Evolutionary conservation across 306 rosid species (phyloP), one percentile per base, ranked within the genome.

Genomic region (Malus asiatica): DNA sequence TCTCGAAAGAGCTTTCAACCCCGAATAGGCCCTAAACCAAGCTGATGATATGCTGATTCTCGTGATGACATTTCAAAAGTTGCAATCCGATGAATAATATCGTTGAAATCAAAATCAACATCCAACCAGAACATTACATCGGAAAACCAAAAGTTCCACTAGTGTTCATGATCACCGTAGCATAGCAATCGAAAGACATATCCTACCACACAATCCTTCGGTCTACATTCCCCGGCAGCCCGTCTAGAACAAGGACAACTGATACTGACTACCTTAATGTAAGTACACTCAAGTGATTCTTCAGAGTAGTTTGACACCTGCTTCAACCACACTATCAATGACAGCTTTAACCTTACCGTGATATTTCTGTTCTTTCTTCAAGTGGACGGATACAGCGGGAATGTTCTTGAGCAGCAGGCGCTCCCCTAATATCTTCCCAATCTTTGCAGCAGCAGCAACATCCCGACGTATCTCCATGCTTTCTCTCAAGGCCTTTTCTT

Each of bases 311-410:
- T 85, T 92, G 61, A 95, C 81, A 63, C 97, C 97, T 69, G 88
- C 84, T 40, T 83, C 90, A 79, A 83, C 93, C 67, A 95, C 82
- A 84, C 91, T 89, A 73, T 92, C 97, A 74, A 95, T 55, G 33
- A 92, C 86, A 14, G 97, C 96, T 84, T 89, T 90, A 72, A 95
- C 87, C 86, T 95, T 95, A 65, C 97, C 98, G 78, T 95, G 97
- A 83, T 92, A 92, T 74, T 84, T 90, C 85, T 92, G 97, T 81
- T 95, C 96, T 82, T 96, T 90, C 85, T 95, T 95, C 83, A 90
- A 82, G 81, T 89, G 96, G 72, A 95, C 72, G 52, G 87, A 32
- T 70, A 95, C 87, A 75, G 97, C 97, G 60, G 93, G 92, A 78
- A 95, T 92, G 71, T 85, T 86, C 80, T 88, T 87, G 23, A 84